These are phyloP conservation scores for Hibiscus trionum DNA, from an alignment of 345 rosid species.

Conservation along the genomic window DNA sequence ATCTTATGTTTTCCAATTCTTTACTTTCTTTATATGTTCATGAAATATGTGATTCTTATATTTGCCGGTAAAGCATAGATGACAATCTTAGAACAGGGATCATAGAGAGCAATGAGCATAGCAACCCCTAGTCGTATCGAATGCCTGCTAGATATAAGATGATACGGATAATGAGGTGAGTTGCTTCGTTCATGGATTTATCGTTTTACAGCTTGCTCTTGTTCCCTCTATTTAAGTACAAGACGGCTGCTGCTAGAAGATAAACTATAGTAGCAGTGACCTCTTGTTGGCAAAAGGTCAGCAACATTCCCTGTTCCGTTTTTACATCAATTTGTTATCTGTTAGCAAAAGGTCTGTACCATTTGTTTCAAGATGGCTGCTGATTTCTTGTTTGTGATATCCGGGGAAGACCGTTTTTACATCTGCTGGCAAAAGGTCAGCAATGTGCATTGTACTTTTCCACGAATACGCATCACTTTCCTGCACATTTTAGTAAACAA, in stretches of 20 bases:
- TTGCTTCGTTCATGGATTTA: neutral
- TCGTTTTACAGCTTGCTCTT: neutral
- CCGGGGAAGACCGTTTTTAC: too few species aligned
- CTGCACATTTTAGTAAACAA: neutral
- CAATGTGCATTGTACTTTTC: neutral
- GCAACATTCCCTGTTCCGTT: neutral
- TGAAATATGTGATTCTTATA: neutral
- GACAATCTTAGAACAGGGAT: neutral
- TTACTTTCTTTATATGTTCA: too few species aligned
- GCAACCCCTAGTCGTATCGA: neutral
- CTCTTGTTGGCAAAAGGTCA: conserved; percentile 17
- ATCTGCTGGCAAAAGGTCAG: conserved; percentile 13
- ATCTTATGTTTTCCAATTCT: too few species aligned
- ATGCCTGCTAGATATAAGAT: neutral
- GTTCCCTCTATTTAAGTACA: conserved; percentile 4
- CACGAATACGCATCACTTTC: neutral
- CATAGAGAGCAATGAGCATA: neutral
- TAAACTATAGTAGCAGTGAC: conserved; percentile 26
- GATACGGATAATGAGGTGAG: neutral
- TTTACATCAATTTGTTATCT: neutral
- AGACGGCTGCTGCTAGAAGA: conserved; percentile 36
- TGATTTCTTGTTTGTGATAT: too few species aligned
- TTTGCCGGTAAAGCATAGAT: neutral
- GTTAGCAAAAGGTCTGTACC: too few species aligned
- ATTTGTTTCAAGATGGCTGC: too few species aligned